Conservation (phyloP, 2,329 filamentous ascomycete species). For the Aphanocladium album region DNA sequence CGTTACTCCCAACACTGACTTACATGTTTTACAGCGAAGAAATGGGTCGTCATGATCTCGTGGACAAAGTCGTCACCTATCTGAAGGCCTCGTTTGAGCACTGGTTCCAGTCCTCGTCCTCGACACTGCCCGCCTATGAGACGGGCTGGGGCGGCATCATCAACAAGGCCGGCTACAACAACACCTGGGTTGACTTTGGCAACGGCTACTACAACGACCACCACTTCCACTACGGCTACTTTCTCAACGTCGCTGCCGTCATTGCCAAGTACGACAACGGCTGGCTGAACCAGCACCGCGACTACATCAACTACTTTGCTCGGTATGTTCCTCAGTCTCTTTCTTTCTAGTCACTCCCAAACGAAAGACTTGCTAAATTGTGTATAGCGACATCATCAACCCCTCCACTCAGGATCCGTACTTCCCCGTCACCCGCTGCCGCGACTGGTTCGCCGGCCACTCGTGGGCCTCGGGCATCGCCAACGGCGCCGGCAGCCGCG, state of each 20-base stretch:
- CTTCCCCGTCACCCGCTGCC: slow-evolving; percentile 22
- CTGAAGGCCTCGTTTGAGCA: slow-evolving; percentile 20
- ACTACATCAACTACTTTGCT: slow-evolving; percentile 23
- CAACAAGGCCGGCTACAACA: slow-evolving; percentile 18
- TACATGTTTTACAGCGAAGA: slow-evolving; percentile 16
- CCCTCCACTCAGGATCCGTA: slow-evolving; percentile 22
- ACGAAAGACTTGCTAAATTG: no score
- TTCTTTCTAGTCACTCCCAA: no score
- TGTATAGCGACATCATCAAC: slow-evolving; percentile 21
- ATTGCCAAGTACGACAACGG: slow-evolving; percentile 21
- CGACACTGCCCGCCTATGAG: slow-evolving; percentile 20
- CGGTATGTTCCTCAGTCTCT: slow-evolving; percentile 10
- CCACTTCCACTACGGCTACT: slow-evolving; percentile 27
- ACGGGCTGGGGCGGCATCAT: slow-evolving; percentile 22
- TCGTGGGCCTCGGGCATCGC: slow-evolving; percentile 25
- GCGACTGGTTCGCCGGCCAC: slow-evolving; percentile 25
- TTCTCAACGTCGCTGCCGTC: slow-evolving; percentile 21
- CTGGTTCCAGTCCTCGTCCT: slow-evolving; percentile 19
- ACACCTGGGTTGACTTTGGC: slow-evolving; percentile 22
- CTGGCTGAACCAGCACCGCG: slow-evolving; percentile 21
- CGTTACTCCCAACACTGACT: background rate
- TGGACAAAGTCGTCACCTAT: slow-evolving; percentile 18
- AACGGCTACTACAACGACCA: slow-evolving; percentile 27
- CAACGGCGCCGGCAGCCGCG: slow-evolving; percentile 22
- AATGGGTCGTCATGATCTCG: slow-evolving; percentile 18